Evolutionary conservation across 768 basidiomycete species (phyloP).

Genomic region (Termitomyces sp.): DNA sequence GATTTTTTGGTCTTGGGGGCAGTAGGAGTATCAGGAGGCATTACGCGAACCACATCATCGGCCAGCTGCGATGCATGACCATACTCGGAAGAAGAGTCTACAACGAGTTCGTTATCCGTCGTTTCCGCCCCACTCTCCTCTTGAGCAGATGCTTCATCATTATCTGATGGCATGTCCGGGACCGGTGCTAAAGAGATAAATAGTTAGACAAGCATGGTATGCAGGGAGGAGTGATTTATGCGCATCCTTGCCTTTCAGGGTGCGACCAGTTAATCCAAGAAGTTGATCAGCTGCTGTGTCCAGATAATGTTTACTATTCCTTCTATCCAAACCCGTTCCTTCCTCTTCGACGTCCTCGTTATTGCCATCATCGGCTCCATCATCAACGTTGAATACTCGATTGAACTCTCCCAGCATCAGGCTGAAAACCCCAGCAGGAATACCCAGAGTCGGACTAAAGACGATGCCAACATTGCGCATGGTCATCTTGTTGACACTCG

Average conservation of each 20-base stretch:
- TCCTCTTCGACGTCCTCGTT: conserved; percentile 19
- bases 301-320: conserved; percentile 82
- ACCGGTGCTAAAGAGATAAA: conserved; percentile 30
- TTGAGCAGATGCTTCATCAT: conserved; percentile 59
- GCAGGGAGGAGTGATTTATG: conserved; percentile 1
- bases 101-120: conserved; percentile 50
- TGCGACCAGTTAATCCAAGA: conserved; percentile 72
- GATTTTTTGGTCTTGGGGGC: conserved; percentile 37
- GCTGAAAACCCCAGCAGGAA: conserved; percentile 96
- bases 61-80: conserved; percentile 25
- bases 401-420: conserved; percentile 93
- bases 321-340: conserved; percentile 42
- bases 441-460: conserved; percentile 95
- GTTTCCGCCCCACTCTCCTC: conserved; percentile 77
- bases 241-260: conserved; percentile 46
- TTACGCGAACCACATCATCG: conserved; percentile 26
- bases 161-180: conserved; percentile 66
- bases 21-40: conserved; percentile 38
- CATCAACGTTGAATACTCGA: conserved; percentile 83
- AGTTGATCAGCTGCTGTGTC: conserved; percentile 80
- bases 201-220: conserved; percentile 10
- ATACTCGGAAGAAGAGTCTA: conserved; percentile 43
- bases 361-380: conserved; percentile 29
- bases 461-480: conserved; percentile 99
- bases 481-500: conserved; percentile 93